These are phyloP conservation scores for Elsinoe perseae DNA, from an alignment of 2,329 filamentous ascomycete genomes.

Conservation along the genomic window DNA sequence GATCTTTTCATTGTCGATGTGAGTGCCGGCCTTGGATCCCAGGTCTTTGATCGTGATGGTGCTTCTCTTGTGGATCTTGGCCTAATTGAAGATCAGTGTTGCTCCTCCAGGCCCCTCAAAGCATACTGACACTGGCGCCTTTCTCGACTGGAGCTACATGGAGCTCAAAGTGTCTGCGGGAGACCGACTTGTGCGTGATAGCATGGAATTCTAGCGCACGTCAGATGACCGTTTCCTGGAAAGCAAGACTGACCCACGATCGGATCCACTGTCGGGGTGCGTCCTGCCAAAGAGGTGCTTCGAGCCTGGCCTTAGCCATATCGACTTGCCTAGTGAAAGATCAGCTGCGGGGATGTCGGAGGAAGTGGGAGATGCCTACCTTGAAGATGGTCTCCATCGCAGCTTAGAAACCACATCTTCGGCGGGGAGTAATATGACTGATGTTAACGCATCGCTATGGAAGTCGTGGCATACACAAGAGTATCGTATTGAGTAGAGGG, in stretches of 20 bases:
- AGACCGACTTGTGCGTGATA: slow-evolving; percentile 75
- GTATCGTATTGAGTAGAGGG: background rate
- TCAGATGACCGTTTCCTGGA: background rate
- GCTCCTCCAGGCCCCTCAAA: too few relatives aligned
- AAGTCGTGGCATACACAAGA: background rate
- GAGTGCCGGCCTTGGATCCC: slow-evolving; percentile 76
- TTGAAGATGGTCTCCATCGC: slow-evolving; percentile 45
- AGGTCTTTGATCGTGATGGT: slow-evolving; percentile 67
- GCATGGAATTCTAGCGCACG: slow-evolving; percentile 42
- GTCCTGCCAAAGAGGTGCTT: slow-evolving; percentile 80
- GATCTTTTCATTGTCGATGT: slow-evolving; percentile 59
- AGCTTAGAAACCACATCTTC: slow-evolving; percentile 49
- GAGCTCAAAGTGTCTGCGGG: slow-evolving; percentile 78
- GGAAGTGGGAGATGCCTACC: slow-evolving; percentile 21
- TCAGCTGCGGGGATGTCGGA: slow-evolving; percentile 17
- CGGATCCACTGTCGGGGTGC: slow-evolving; percentile 41
- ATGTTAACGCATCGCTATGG: background rate
- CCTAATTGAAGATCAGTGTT: background rate
- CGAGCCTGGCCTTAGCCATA: slow-evolving; percentile 82
- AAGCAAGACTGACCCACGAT: slow-evolving; percentile 28
- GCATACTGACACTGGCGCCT: slow-evolving; percentile 55
- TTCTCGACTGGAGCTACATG: slow-evolving; percentile 57
- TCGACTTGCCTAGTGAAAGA: slow-evolving; percentile 50
- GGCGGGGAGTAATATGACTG: background rate
- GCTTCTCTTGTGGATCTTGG: slow-evolving; percentile 53